These are phyloP conservation scores for Cicer cuneatum DNA, from an alignment of 306 rosid species.

Conservation along the genomic window DNA sequence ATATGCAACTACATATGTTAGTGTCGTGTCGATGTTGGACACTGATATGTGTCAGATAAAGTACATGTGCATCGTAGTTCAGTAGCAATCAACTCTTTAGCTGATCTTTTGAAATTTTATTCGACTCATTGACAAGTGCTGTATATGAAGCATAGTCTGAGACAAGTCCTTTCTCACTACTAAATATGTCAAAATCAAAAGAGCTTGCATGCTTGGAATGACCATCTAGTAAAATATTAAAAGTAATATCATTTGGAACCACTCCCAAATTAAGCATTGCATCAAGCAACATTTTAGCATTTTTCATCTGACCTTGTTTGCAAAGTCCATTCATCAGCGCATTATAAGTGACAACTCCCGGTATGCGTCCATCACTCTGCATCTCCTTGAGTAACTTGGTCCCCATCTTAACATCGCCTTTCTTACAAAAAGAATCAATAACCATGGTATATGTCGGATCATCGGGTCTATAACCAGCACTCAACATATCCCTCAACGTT, in stretches of 20 bases:
- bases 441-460: constrained; percentile 77
- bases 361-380: constrained; percentile 65
- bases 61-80: background rate
- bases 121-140: constrained; percentile 61
- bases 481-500: constrained; percentile 72
- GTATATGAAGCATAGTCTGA: constrained; percentile 74
- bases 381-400: constrained; percentile 79
- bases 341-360: constrained; percentile 78
- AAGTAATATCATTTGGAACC: constrained; percentile 87
- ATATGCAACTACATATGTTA: background rate
- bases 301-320: constrained; percentile 93
- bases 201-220: constrained; percentile 70
- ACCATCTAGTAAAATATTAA: constrained; percentile 84
- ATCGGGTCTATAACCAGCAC: constrained; percentile 72
- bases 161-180: constrained; percentile 71
- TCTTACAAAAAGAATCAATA: constrained; percentile 80
- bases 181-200: constrained; percentile 52
- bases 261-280: constrained; percentile 86
- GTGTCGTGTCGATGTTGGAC: background rate
- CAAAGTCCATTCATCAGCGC: constrained; percentile 90
- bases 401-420: constrained; percentile 72
- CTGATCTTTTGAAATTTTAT: constrained; percentile 52
- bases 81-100: constrained; percentile 55
- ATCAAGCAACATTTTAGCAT: constrained; percentile 79
- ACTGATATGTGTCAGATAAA: background rate